phyloP scores from a whole-genome alignment of 129 eudicot genomes.

The Apium graveolens region DNA sequence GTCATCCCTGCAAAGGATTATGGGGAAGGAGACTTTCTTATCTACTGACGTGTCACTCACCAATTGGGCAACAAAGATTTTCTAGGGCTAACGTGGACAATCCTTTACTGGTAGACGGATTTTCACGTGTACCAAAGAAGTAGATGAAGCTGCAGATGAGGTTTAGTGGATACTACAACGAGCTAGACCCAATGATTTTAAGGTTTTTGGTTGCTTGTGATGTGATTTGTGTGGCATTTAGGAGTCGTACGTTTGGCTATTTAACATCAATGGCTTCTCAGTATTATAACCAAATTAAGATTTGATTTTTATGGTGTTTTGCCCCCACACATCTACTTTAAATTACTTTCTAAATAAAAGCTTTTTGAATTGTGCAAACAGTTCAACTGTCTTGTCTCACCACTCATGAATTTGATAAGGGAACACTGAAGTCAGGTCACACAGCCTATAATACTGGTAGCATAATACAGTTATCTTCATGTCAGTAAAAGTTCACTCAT shows the following conservation, averaged over 20 bases:
- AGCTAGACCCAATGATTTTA: conserved; percentile 33
- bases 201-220: conserved; percentile 26
- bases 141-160: conserved; percentile 12
- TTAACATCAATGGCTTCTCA: conserved; percentile 41
- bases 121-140: conserved; percentile 42
- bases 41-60: conserved; percentile 45
- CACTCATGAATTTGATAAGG: background rate
- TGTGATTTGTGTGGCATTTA: conserved; percentile 51
- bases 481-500: background rate
- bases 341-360: background rate
- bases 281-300: background rate
- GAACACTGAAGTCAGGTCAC: background rate
- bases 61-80: conserved; percentile 46
- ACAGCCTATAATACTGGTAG: too few species aligned
- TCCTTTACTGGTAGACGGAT: conserved; percentile 44
- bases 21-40: conserved; percentile 36
- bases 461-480: background rate
- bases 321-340: conserved; percentile 4
- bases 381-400: background rate
- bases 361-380: background rate
- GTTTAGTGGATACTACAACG: conserved; percentile 14
- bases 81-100: conserved; percentile 46
- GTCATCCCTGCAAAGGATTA: conserved; percentile 7
- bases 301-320: background rate
- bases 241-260: conserved; percentile 43